Evolutionary conservation across 2,329 filamentous ascomycete genomes (phyloP), one percentile per base, ranked within the genome.

Genomic region (Cadophora sp.): DNA sequence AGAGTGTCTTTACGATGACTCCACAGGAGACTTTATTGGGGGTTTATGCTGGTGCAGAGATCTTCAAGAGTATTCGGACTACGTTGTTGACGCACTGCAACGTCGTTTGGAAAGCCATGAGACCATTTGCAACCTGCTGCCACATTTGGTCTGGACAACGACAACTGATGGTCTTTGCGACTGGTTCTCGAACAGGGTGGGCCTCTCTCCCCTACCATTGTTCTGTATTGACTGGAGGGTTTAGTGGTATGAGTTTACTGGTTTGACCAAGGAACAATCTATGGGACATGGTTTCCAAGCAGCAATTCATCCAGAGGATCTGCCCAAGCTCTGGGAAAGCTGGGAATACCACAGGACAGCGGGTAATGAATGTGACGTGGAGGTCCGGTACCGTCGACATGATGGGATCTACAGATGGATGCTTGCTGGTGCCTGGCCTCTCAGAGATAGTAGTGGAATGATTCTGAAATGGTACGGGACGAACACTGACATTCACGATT

Each of bases 391-490:
- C 58, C 67, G 68, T 22, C 68, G 73, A 27, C 43, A 70, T 14
- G 73, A 75, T 58, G 73, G 73, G 6, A 55, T 71, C 8, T 75
- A 73, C 55, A 73, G 68, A 51, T 75, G 73, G 73, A 73, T 74
- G 73, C 68, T 73, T 22, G 69, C 66, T 37, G 69, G 73, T 29
- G 73, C 72, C 5, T 68, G 62, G 22, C 72, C 73, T 8, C 64
- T 69, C 4, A 53, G 56, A 61, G 66, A 66, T 31, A 61, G 65
- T 0, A 24, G 58, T 7, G 72, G 73, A 3, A 66, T 65, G 3
- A 68, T 74, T 4, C 19, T 74, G 40, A 74, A 74, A 56, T 75
- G 73, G 73, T 73, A 74, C 53, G 73, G 73, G 16, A 75, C 73
- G 8, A 71, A 64, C 59, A 75, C 71, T 12, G 73, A 75, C 46